A percentile compares a stretch with the other conserved stretches of the same genome.
These are phyloP conservation scores for Flaveria robusta DNA, from an alignment of 129 eudicot genomes.

Conservation along the genomic window DNA sequence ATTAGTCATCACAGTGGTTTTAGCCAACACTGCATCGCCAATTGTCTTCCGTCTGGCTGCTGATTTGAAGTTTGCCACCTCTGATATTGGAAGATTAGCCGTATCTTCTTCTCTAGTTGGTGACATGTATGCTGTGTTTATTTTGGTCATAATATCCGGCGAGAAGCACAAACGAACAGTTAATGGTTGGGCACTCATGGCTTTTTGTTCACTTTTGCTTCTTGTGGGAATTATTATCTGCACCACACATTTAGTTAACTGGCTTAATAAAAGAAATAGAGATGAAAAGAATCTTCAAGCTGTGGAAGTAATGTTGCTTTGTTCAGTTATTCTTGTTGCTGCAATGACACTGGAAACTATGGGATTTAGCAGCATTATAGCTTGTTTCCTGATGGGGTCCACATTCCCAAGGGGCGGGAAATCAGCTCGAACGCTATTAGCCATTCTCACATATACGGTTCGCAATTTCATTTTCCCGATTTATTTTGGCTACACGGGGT, in stretches of 20 bases:
- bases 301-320: constrained; percentile 55
- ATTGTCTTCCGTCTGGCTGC: constrained; percentile 67
- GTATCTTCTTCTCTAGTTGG: constrained; percentile 60
- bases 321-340: constrained; percentile 56
- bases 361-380: constrained; percentile 77
- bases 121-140: constrained; percentile 57
- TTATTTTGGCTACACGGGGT: constrained; percentile 87
- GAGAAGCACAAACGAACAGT: constrained; percentile 26
- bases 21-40: constrained; percentile 83
- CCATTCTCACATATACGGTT: constrained; percentile 60
- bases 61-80: constrained; percentile 69
- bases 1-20: constrained; percentile 52
- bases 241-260: constrained; percentile 48
- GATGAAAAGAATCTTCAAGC: constrained; percentile 69
- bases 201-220: constrained; percentile 38
- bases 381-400: constrained; percentile 72
- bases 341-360: constrained; percentile 67
- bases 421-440: constrained; percentile 69
- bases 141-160: constrained; percentile 54
- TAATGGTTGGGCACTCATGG: constrained; percentile 43
- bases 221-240: constrained; percentile 48
- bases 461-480: constrained; percentile 78
- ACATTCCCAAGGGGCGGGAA: constrained; percentile 86
- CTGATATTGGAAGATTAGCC: constrained; percentile 82
- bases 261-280: constrained; percentile 66